Evolutionary conservation across 768 basidiomycete species (phyloP).

Genomic region (Sarcodon sp.): DNA sequence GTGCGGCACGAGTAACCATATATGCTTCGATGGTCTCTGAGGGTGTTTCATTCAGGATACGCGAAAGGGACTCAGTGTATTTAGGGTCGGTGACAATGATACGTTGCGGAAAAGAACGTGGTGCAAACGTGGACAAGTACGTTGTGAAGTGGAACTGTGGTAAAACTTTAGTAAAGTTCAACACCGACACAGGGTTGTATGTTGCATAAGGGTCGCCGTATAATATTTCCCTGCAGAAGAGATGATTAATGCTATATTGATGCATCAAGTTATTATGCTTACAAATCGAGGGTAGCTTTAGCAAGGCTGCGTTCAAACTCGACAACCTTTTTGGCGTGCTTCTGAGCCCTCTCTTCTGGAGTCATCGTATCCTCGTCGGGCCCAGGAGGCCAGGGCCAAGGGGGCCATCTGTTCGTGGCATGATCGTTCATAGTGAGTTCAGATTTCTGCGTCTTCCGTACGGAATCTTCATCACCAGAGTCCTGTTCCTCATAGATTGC

Average conservation of each 20-base stretch:
- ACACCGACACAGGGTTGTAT: conserved; percentile 74
- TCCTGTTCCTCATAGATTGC: conserved; percentile 33
- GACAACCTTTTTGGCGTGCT: conserved; percentile 61
- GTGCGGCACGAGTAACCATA: conserved; percentile 65
- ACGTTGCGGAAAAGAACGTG: conserved; percentile 59
- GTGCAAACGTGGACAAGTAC: conserved; percentile 82
- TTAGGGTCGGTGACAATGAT: conserved; percentile 78
- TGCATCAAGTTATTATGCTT: conserved; percentile 13
- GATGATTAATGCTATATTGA: not conserved
- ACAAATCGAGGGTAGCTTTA: conserved; percentile 70
- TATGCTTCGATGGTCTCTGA: conserved; percentile 77
- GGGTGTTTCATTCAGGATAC: conserved; percentile 54
- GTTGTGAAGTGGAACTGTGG: conserved; percentile 69
- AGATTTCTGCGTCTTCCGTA: conserved; percentile 4
- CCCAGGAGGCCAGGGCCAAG: conserved; percentile 77
- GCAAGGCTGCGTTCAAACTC: conserved; percentile 71
- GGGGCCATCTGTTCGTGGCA: conserved; percentile 49
- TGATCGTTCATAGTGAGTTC: not conserved
- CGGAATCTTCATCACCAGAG: conserved; percentile 21
- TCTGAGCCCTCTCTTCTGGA: conserved; percentile 38
- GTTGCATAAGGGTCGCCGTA: conserved; percentile 74
- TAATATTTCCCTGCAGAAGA: conserved; percentile 39
- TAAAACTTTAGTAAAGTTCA: conserved; percentile 54
- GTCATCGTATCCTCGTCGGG: conserved; percentile 44
- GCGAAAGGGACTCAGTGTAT: conserved; percentile 54